Evolutionary conservation across 2,329 filamentous ascomycete genomes (phyloP), one percentile per base, ranked within the genome.

Genomic region (Calonectria montana): DNA sequence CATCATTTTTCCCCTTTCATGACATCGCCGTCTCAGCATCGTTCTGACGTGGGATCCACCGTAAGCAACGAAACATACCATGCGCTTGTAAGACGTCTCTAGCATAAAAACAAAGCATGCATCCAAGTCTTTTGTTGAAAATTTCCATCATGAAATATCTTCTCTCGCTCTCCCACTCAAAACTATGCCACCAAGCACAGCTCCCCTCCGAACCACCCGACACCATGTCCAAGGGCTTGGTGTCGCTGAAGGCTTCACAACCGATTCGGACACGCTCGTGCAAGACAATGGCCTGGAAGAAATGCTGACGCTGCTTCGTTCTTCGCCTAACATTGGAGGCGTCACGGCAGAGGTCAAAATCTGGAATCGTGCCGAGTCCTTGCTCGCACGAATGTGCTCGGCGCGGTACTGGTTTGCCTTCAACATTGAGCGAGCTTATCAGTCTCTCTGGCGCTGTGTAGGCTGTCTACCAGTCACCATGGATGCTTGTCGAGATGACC

Each of bases 271-370:
- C 21, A 73, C 71, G 0, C 67, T 70, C 7, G 64, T 73, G 18
- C 48, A 61, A 25, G 45, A 41, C 16, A 55, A 73, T 25, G 71
- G 62, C 13, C 48, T 73, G 35, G 71, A 73, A 37, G 71, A 73
- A 59, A 73, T 73, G 71, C 48, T 73, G 2, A 47, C 71, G 4
- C 57, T 73, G 21, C 67, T 73, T n/a, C 67, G 41, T 16, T 73
- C 71, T 5, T 55, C 71, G 2, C 45, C 65, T 29, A 27, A 62
- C 8, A 70, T 73, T 50, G 71, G 71, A 8, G 71, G 71, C 15
- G 67, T 73, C 29, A 73, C 71, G 35, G 71, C 67, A 31, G 71
- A 73, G 50, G 71, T 73, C 64, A 73, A 70, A 57, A 73, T 73
- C 31, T 73, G 71, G 71, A 73, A 73, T 45, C 71, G 71, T 12